Evolutionary conservation across 305 asterid species (phyloP).

Genomic region (Fraxinus latifolia): DNA sequence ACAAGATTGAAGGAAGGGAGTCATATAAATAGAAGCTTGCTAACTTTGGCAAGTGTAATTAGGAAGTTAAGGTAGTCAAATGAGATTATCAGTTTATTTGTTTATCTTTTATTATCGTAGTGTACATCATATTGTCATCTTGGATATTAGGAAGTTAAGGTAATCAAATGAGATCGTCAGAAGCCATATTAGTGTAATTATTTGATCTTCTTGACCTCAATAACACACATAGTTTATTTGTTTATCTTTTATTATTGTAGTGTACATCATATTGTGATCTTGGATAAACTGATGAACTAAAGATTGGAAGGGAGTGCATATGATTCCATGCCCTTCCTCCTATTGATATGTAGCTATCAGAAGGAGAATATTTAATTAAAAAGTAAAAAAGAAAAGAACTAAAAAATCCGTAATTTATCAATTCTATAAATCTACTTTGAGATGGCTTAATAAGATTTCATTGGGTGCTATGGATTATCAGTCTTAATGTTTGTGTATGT

Average conservation of each 20-base stretch:
- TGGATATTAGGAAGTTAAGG: constrained; percentile 76
- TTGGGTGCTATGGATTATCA: background rate
- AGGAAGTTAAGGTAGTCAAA: constrained; percentile 75
- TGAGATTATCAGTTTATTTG: background rate
- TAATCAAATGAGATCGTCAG: constrained; percentile 21
- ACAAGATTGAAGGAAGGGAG: constrained; percentile 91
- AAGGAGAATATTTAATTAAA: background rate
- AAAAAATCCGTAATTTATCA: constrained; percentile 2
- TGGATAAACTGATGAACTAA: background rate
- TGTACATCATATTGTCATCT: too few species aligned
- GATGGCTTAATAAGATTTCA: background rate
- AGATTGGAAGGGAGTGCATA: background rate
- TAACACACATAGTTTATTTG: background rate
- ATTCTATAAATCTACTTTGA: background rate
- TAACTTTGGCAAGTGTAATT: constrained; percentile 86
- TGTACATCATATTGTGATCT: background rate
- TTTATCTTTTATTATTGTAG: background rate
- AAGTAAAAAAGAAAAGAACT: background rate
- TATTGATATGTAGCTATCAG: background rate
- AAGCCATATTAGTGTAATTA: constrained; percentile 6
- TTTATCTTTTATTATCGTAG: too few species aligned
- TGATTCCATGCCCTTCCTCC: background rate
- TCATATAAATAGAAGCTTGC: constrained; percentile 82
- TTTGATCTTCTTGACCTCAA: constrained; percentile 12
- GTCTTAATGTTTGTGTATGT: background rate